phyloP scores from a whole-genome alignment of 352 stramenopile species.

The Phytophthora gonapodyides region DNA sequence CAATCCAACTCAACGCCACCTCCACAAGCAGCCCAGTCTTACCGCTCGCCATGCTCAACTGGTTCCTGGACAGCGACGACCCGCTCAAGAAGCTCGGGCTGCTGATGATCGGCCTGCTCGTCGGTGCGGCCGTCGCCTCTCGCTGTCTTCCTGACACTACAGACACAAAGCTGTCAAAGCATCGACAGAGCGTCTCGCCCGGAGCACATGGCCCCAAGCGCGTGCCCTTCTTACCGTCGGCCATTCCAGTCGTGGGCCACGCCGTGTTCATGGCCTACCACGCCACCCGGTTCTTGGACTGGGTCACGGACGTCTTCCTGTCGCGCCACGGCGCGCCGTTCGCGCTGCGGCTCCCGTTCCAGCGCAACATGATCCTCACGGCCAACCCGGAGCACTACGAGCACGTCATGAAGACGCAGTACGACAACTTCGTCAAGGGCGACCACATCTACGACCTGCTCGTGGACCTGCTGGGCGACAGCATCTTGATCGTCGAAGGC shows the following conservation, averaged over 20 bases:
- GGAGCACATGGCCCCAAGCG: slow-evolving; percentile 20
- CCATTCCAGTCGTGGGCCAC: slow-evolving; percentile 40
- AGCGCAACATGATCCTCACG: slow-evolving; percentile 37
- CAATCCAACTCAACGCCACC: slow-evolving; percentile 26
- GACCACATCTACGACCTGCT: slow-evolving; percentile 46
- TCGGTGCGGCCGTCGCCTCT: slow-evolving; percentile 24
- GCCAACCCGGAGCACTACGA: slow-evolving; percentile 45
- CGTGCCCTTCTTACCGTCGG: slow-evolving; percentile 34
- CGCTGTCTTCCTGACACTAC: slow-evolving; percentile 28
- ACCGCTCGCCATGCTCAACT: slow-evolving; percentile 20
- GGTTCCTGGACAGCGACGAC: slow-evolving; percentile 32
- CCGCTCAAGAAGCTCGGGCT: slow-evolving; percentile 33
- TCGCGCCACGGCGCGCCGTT: slow-evolving; percentile 26
- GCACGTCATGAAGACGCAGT: slow-evolving; percentile 65
- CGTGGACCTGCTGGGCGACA: slow-evolving; percentile 64
- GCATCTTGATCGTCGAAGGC: slow-evolving; percentile 75
- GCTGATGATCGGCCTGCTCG: slow-evolving; percentile 21
- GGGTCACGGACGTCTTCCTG: slow-evolving; percentile 32
- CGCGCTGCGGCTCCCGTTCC: slow-evolving; percentile 29
- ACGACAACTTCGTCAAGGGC: slow-evolving; percentile 80
- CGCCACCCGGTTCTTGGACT: slow-evolving; percentile 35
- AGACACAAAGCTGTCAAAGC: slow-evolving; percentile 30
- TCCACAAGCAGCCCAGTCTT: slow-evolving; percentile 11
- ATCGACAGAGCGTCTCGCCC: slow-evolving; percentile 24
- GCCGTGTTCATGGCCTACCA: slow-evolving; percentile 35